Percentiles rank a stretch among this genome's conserved stretches.
Evolutionary conservation across 2,329 filamentous ascomycete genomes (phyloP).

Genomic region (Diplodia seriata): DNA sequence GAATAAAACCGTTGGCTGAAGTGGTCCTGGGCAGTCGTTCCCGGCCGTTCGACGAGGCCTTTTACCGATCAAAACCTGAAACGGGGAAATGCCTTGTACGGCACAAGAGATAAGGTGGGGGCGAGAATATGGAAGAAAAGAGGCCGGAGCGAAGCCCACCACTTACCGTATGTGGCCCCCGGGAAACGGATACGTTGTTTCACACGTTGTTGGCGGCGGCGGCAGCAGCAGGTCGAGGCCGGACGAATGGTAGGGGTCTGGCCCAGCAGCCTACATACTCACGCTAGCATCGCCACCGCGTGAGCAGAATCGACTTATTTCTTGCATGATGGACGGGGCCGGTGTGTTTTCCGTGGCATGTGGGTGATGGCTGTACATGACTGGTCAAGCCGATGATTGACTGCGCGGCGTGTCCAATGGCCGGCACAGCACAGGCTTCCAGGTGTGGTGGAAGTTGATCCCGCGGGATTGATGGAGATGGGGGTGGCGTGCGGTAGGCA

Average conservation of each 20-base stretch:
- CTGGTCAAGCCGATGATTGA: not conserved
- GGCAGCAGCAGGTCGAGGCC: not conserved
- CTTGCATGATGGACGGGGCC: not conserved
- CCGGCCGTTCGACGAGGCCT: too few species aligned
- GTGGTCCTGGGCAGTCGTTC: too few species aligned
- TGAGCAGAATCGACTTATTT: not conserved
- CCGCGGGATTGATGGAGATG: not conserved
- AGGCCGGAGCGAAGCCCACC: not conserved
- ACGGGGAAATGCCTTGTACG: too few species aligned
- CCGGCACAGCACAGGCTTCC: not conserved
- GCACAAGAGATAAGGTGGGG: not conserved
- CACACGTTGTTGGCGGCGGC: not conserved
- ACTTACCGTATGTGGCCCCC: not conserved
- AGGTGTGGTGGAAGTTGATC: not conserved
- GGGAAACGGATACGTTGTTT: not conserved
- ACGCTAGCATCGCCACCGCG: not conserved
- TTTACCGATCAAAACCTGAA: too few species aligned
- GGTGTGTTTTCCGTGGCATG: not conserved
- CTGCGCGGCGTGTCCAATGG: not conserved
- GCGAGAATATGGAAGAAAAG: not conserved
- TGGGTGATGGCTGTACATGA: not conserved
- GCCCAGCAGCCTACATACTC: not conserved
- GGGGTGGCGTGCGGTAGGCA: constrained; percentile 4
- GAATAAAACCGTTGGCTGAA: too few species aligned
- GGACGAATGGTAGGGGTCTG: not conserved